Conservation (phyloP, 2,329 filamentous ascomycete species). For the Xenosphaeropsis pyriputrescens region DNA sequence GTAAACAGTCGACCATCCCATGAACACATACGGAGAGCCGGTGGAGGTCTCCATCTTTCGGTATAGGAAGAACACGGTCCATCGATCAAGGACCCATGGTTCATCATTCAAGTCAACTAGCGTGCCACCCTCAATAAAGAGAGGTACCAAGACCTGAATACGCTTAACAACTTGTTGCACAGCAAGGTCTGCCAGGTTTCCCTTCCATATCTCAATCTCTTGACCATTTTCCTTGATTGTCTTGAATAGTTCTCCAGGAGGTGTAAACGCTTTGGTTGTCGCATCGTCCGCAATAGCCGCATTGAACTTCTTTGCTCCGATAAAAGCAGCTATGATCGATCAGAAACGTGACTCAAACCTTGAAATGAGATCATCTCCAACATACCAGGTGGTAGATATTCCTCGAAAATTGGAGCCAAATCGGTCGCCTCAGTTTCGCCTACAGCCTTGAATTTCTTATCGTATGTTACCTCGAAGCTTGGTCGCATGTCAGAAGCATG, state of each 20-base stretch:
- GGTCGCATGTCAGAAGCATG: constrained; percentile 63
- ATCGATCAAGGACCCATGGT: constrained; percentile 62
- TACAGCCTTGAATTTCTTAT: constrained; percentile 54
- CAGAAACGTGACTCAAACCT: constrained; percentile 2
- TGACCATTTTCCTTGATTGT: constrained; percentile 45
- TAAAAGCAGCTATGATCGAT: constrained; percentile 43
- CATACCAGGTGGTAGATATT: constrained; percentile 54
- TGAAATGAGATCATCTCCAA: constrained; percentile 5
- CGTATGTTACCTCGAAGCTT: constrained; percentile 54
- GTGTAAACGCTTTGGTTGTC: constrained; percentile 37
- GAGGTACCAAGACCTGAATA: constrained; percentile 67
- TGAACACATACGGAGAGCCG: constrained; percentile 55
- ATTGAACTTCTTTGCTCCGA: constrained; percentile 46
- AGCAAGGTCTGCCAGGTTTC: constrained; percentile 53
- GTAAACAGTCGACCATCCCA: constrained; percentile 84
- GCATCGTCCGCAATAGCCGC: constrained; percentile 28
- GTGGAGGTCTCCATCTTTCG: constrained; percentile 37
- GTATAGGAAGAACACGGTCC: constrained; percentile 85
- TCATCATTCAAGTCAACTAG: constrained; percentile 55
- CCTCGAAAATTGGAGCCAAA: constrained; percentile 36
- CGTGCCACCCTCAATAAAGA: constrained; percentile 90
- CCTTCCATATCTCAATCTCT: constrained; percentile 74
- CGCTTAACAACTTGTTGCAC: constrained; percentile 63
- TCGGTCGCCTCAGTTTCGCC: constrained; percentile 58
- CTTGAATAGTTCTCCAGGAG: constrained; percentile 60